phyloP scores from a whole-genome alignment of 2,329 filamentous ascomycete genomes.

The Nigrograna mackinnonii region DNA sequence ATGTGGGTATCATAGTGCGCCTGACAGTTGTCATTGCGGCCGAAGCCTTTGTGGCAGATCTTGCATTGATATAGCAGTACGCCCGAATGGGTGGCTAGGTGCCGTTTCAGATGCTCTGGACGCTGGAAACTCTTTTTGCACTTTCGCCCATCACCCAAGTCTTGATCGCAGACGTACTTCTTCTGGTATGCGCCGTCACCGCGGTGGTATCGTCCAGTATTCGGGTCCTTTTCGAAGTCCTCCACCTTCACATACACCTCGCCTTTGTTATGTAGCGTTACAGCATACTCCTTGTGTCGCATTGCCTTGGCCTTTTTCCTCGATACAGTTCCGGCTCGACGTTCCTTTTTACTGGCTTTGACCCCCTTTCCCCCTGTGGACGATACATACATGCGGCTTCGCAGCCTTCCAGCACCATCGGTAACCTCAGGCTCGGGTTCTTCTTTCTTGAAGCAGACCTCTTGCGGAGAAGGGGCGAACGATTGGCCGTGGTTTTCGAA shows the following conservation, averaged over 20 bases:
- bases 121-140: constrained; percentile 24
- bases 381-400: constrained; percentile 6
- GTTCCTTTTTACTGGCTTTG: constrained; percentile 15
- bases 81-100: constrained; percentile 27
- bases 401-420: constrained; percentile 5
- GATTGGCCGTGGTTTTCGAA: constrained; percentile 15
- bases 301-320: background rate
- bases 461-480: constrained; percentile 23
- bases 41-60: constrained; percentile 29
- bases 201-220: constrained; percentile 5
- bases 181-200: constrained; percentile 3
- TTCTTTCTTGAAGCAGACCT: constrained; percentile 23
- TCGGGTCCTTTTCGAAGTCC: constrained; percentile 1
- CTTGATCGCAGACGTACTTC: constrained; percentile 2
- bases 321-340: background rate
- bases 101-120: constrained; percentile 35
- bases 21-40: constrained; percentile 38
- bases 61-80: constrained; percentile 23
- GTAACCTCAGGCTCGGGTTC: constrained; percentile 24
- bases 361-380: constrained; percentile 13
- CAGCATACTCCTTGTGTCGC: background rate
- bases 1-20: constrained; percentile 37
- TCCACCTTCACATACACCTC: background rate
- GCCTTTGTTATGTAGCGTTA: background rate
- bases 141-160: constrained; percentile 8